These are phyloP conservation scores for Geotrichum phurueaensis DNA, from an alignment of 1,139 yeast genomes.

Conservation along the genomic window DNA sequence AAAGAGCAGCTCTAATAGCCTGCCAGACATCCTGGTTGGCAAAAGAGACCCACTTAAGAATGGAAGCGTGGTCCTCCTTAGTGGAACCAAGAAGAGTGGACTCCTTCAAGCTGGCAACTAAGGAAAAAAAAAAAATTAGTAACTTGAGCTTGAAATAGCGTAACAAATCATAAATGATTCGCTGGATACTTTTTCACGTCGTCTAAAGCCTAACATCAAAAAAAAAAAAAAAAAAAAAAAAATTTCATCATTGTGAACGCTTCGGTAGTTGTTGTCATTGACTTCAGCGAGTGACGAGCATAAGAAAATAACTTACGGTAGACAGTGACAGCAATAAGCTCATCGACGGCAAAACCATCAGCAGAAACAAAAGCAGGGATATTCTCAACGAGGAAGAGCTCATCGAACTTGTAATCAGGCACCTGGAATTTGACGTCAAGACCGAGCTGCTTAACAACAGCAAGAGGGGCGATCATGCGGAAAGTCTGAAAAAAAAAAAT, in stretches of 20 bases:
- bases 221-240: neutral
- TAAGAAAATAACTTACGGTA: slow-evolving; percentile 35
- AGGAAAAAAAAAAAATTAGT: slow-evolving; percentile 15
- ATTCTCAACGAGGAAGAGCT: slow-evolving; percentile 63
- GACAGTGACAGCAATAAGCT: slow-evolving; percentile 63
- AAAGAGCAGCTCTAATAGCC: slow-evolving; percentile 37
- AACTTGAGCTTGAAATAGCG: neutral
- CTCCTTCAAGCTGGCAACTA: slow-evolving; percentile 34
- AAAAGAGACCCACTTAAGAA: slow-evolving; percentile 79
- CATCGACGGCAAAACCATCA: slow-evolving; percentile 73
- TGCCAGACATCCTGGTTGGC: slow-evolving; percentile 64
- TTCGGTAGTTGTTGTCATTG: slow-evolving; percentile 9
- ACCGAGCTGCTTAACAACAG: slow-evolving; percentile 62
- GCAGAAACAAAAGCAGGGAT: slow-evolving; percentile 77
- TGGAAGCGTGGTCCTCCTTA: slow-evolving; percentile 60
- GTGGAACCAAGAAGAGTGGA: slow-evolving; percentile 55
- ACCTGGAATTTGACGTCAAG: slow-evolving; percentile 60
- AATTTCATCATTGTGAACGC: slow-evolving; percentile 10
- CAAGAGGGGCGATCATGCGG: slow-evolving; percentile 31
- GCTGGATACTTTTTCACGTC: neutral
- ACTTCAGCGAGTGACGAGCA: neutral
- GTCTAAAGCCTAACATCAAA: neutral
- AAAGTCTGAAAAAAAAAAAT: slow-evolving; percentile 3
- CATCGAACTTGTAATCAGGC: slow-evolving; percentile 43
- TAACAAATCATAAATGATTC: neutral